Percentiles rank a stretch among this genome's conserved stretches.
These are phyloP conservation scores for Blastocystis sp. DNA, from an alignment of 352 stramenopile species.

Conservation along the genomic window DNA sequence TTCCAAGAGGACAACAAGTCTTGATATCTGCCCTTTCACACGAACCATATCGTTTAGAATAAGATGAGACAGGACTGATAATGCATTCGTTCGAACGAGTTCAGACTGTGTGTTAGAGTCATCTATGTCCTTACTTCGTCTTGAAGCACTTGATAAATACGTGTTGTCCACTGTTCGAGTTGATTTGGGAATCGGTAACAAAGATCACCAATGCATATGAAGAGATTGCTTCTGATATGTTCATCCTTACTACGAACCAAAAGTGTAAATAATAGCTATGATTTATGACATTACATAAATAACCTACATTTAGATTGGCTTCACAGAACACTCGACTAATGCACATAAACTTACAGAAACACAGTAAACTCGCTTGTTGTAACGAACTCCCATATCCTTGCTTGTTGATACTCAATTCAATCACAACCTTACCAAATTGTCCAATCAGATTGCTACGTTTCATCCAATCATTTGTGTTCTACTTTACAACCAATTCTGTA, in stretches of 20 bases:
- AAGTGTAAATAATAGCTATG: conserved; percentile 64
- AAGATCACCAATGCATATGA: conserved; percentile 89
- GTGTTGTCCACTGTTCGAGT: conserved; percentile 91
- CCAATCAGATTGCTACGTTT: conserved; percentile 78
- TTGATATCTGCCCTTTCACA: conserved; percentile 84
- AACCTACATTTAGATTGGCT: conserved; percentile 73
- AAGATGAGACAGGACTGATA: conserved; percentile 93
- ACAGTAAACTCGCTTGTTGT: conserved; percentile 82
- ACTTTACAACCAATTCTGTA: conserved; percentile 52
- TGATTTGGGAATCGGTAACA: conserved; percentile 93
- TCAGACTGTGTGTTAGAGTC: conserved; percentile 62
- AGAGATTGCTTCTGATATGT: conserved; percentile 84
- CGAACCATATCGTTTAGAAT: conserved; percentile 99
- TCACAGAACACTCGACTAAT: conserved; percentile 89
- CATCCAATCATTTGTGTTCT: not conserved
- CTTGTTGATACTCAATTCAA: conserved; percentile 72
- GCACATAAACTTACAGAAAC: conserved; percentile 93
- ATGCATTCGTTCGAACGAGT: conserved; percentile 85
- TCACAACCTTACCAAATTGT: conserved; percentile 80
- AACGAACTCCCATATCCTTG: conserved; percentile 73
- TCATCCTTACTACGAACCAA: conserved; percentile 53
- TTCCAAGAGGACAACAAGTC: conserved; percentile 87
- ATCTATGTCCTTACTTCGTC: conserved; percentile 70
- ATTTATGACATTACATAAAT: not conserved
- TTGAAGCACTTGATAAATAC: conserved; percentile 84